phyloP scores from a whole-genome alignment of 2,329 filamentous ascomycete genomes.

The Coniella lustricola region DNA sequence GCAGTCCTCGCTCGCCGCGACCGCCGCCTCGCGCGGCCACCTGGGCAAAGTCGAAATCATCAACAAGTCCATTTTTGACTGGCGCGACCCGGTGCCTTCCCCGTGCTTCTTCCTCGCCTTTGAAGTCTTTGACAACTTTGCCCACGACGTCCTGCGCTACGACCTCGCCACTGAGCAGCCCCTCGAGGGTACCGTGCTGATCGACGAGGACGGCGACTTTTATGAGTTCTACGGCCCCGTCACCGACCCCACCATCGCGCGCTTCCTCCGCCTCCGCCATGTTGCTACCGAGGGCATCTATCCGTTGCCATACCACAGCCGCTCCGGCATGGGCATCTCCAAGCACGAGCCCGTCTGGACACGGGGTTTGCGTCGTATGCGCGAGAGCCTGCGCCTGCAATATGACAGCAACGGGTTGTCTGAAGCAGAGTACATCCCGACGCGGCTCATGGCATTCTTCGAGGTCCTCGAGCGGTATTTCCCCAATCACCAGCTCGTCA shows the following conservation, averaged over 20 bases:
- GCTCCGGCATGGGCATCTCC: slow-evolving; percentile 11
- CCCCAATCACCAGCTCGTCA: slow-evolving; percentile 79
- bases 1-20: slow-evolving; percentile 58
- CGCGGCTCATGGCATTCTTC: slow-evolving; percentile 93
- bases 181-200: slow-evolving; percentile 80
- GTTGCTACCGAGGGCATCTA: slow-evolving; percentile 62
- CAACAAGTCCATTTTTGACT: slow-evolving; percentile 92
- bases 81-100: slow-evolving; percentile 77
- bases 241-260: slow-evolving; percentile 68
- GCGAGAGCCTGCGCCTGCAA: slow-evolving; percentile 20
- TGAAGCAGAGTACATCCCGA: slow-evolving; percentile 86
- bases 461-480: slow-evolving; percentile 83
- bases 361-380: neutral
- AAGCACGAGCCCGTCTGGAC: slow-evolving; percentile 9
- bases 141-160: slow-evolving; percentile 91
- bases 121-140: slow-evolving; percentile 98
- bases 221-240: slow-evolving; percentile 82
- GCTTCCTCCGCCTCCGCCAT: slow-evolving; percentile 79
- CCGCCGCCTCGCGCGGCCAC: slow-evolving; percentile 67
- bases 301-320: slow-evolving; percentile 50
- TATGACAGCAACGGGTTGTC: slow-evolving; percentile 63
- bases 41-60: slow-evolving; percentile 84
- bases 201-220: slow-evolving; percentile 81
- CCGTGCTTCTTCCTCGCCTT: slow-evolving; percentile 97
- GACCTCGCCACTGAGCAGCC: slow-evolving; percentile 73